phyloP scores from a whole-genome alignment of 2,329 filamentous ascomycete species.

The Xylariaceae sp. region DNA sequence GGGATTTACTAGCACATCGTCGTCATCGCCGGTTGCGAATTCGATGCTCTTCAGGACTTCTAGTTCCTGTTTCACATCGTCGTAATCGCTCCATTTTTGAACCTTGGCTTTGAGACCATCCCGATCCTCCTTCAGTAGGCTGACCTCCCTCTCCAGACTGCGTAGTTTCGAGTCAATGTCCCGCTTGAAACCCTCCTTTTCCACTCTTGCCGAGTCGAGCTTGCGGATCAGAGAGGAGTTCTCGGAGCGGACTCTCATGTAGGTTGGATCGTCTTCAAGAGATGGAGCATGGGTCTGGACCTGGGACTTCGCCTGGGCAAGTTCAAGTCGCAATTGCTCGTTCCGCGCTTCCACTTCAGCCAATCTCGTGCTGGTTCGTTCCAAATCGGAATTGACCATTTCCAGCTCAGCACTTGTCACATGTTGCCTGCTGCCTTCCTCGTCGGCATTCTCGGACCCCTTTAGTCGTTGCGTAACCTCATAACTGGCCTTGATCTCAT shows the following conservation, averaged over 20 bases:
- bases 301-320: conserved; percentile 82
- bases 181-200: conserved; percentile 76
- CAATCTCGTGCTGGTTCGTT: conserved; percentile 79
- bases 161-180: conserved; percentile 72
- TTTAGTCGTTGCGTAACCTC: conserved; percentile 91
- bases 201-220: conserved; percentile 76
- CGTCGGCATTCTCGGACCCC: conserved; percentile 61
- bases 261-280: conserved; percentile 84
- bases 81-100: conserved; percentile 88
- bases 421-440: conserved; percentile 53
- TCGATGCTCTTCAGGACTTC: conserved; percentile 98
- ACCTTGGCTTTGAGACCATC: conserved; percentile 77
- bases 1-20: conserved; percentile 50
- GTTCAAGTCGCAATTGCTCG: conserved; percentile 83
- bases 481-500: conserved; percentile 94
- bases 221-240: conserved; percentile 90
- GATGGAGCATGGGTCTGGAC: conserved; percentile 57
- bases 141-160: conserved; percentile 73
- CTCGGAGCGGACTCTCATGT: conserved; percentile 83
- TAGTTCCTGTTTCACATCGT: conserved; percentile 91
- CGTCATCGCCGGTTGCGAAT: conserved; percentile 86
- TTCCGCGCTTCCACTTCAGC: conserved; percentile 92
- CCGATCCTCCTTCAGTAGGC: conserved; percentile 72
- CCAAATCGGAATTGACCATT: conserved; percentile 86
- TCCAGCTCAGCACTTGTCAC: conserved; percentile 88